Percentiles rank a stretch among this genome's conserved stretches.
phyloP scores from a whole-genome alignment of 768 basidiomycete species.

The Gymnopilus junonius region DNA sequence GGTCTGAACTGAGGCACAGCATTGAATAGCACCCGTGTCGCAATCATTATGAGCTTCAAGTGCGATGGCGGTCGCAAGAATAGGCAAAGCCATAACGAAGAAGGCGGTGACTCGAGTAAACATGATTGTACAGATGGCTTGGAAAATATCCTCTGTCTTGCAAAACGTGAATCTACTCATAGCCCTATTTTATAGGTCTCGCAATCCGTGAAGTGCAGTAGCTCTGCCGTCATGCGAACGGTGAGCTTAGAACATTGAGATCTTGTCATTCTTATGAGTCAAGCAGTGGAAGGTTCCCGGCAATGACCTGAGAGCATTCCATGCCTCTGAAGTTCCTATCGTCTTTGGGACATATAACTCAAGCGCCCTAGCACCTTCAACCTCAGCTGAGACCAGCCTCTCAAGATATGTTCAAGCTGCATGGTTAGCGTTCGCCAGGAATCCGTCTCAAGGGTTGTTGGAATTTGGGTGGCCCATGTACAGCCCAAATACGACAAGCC shows the following conservation, averaged over 20 bases:
- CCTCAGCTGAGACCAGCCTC: slow-evolving; percentile 31
- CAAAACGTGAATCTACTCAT: too few species aligned
- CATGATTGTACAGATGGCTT: too few species aligned
- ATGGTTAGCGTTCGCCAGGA: slow-evolving; percentile 49
- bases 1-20: slow-evolving; percentile 2
- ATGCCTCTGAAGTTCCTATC: slow-evolving; percentile 42
- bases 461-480: slow-evolving; percentile 23
- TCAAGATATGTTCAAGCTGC: slow-evolving; percentile 39
- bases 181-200: too few species aligned
- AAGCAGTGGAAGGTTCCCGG: too few species aligned
- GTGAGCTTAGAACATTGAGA: too few species aligned
- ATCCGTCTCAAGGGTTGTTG: slow-evolving; percentile 35
- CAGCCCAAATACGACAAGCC: slow-evolving; percentile 11
- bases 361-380: slow-evolving; percentile 26
- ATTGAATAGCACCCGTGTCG: slow-evolving; percentile 12
- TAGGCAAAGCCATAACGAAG: slow-evolving; percentile 7
- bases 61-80: slow-evolving; percentile 14
- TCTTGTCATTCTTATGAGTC: too few species aligned
- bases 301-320: slow-evolving; percentile 42
- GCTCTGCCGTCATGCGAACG: too few species aligned
- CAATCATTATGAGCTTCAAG: slow-evolving; percentile 4
- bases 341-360: slow-evolving; percentile 41
- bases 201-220: too few species aligned
- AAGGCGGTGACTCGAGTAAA: slow-evolving; percentile 4
- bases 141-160: too few species aligned